A percentile compares a stretch with the other conserved stretches of the same genome.
phyloP scores from a whole-genome alignment of 306 rosid genomes.

The Mimosa pudica region DNA sequence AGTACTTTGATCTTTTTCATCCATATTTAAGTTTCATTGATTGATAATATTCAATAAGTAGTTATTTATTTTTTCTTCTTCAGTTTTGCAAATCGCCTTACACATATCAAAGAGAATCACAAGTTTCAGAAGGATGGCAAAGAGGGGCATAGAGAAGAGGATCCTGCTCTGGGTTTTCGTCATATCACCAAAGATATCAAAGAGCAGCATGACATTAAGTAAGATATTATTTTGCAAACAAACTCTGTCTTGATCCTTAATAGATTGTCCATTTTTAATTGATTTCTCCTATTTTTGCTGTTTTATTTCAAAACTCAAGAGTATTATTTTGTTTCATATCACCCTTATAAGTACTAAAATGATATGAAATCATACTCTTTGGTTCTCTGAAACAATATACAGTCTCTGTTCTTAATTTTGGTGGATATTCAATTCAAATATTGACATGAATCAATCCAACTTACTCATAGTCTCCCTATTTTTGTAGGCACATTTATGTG shows the following conservation, averaged over 20 bases:
- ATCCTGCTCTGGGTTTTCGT: slow-evolving; percentile 65
- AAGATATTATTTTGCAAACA: slow-evolving; percentile 17
- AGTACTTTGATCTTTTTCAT: slow-evolving; percentile 17
- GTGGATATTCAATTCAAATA: background rate
- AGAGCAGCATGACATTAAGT: slow-evolving; percentile 57
- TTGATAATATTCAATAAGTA: background rate
- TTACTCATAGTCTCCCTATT: slow-evolving; percentile 21
- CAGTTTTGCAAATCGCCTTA: slow-evolving; percentile 85
- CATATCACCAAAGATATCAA: slow-evolving; percentile 67
- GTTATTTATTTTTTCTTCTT: slow-evolving; percentile 12
- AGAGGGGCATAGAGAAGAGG: slow-evolving; percentile 69
- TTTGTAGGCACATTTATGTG: slow-evolving; percentile 66
- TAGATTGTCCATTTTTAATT: background rate
- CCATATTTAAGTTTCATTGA: slow-evolving; percentile 2
- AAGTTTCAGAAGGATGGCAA: slow-evolving; percentile 86
- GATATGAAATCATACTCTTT: background rate
- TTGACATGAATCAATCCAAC: background rate
- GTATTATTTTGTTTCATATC: background rate
- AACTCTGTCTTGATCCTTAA: background rate
- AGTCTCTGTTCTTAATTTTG: background rate
- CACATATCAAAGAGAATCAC: slow-evolving; percentile 76
- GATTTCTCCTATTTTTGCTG: background rate
- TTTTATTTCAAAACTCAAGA: background rate
- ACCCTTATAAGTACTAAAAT: background rate
- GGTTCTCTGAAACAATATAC: background rate